These are phyloP conservation scores for Corynespora cassiicola DNA, from an alignment of 2,329 filamentous ascomycete genomes.

Conservation along the genomic window DNA sequence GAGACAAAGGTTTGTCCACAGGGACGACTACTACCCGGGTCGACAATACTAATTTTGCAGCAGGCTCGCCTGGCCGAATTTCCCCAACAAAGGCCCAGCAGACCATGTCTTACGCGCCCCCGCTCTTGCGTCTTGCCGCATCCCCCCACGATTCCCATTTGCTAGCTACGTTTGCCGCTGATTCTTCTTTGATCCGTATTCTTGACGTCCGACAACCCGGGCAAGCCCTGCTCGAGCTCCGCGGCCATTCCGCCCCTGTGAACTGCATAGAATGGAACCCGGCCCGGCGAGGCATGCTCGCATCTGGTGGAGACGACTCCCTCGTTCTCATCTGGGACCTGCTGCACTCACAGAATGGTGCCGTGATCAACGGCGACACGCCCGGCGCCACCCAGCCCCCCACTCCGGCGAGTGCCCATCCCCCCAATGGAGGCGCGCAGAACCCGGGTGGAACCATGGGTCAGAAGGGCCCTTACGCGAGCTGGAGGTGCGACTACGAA, in stretches of 20 bases:
- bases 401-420: conserved; percentile 29
- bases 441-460: conserved; percentile 45
- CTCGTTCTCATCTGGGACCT: conserved; percentile 95
- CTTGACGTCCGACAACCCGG: conserved; percentile 96
- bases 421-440: conserved; percentile 35
- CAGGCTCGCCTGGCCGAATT: conserved; percentile 60
- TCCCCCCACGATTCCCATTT: conserved; percentile 96
- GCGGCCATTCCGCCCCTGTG: conserved; percentile 82
- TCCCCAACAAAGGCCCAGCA: conserved; percentile 79
- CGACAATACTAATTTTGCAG: conserved; percentile 7
- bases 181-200: conserved; percentile 90
- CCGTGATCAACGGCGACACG: conserved; percentile 53
- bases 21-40: neutral
- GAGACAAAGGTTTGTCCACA: conserved; percentile 47
- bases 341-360: conserved; percentile 68
- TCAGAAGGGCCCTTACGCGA: conserved; percentile 72
- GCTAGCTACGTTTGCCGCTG: conserved; percentile 94
- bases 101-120: conserved; percentile 69
- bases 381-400: conserved; percentile 36
- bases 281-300: conserved; percentile 81
- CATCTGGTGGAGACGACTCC: conserved; percentile 90
- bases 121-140: conserved; percentile 80
- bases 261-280: conserved; percentile 98
- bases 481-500: conserved; percentile 87
- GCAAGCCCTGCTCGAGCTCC: conserved; percentile 90